Conservation (phyloP, 495 filamentous ascomycete genomes). For the Hypoxylon fragiforme region DNA sequence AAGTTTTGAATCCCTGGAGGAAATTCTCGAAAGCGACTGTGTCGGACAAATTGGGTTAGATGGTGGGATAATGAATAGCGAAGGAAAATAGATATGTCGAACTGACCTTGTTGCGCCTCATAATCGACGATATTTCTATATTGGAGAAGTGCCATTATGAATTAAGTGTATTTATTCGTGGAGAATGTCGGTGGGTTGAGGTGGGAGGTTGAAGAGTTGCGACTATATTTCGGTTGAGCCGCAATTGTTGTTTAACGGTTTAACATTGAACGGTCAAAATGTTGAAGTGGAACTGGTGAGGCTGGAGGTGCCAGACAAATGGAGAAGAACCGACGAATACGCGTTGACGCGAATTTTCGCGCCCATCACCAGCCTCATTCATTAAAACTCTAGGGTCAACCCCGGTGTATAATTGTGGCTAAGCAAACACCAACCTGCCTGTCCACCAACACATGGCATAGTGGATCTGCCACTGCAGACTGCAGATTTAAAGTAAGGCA, state of each 20-base stretch:
- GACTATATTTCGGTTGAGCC: conserved; percentile 22
- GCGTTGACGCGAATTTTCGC: conserved; percentile 41
- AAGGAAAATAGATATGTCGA: conserved; percentile 4
- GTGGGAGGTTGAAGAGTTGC: conserved; percentile 25
- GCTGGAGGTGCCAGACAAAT: conserved; percentile 31
- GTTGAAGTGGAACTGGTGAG: conserved; percentile 16
- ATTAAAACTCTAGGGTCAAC: conserved; percentile 19
- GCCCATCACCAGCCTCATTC: conserved; percentile 29
- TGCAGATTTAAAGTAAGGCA: too few relatives aligned
- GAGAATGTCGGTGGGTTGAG: conserved; percentile 1
- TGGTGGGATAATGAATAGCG: conserved; percentile 3
- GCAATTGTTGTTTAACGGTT: conserved; percentile 20
- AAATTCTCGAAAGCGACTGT: conserved; percentile 85
- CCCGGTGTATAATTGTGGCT: neutral
- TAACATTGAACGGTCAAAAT: too few relatives aligned
- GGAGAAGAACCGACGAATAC: conserved; percentile 7
- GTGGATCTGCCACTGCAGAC: too few relatives aligned
- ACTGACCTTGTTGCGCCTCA: conserved; percentile 75
- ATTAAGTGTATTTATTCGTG: conserved; percentile 3
- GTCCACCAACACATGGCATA: too few relatives aligned
- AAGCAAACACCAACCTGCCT: neutral
- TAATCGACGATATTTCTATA: conserved; percentile 81
- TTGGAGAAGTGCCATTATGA: conserved; percentile 76
- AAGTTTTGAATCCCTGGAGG: conserved; percentile 82
- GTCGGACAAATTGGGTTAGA: conserved; percentile 26